phyloP scores from a whole-genome alignment of 106 monocot genomes.

The Cymbidium sinense region DNA sequence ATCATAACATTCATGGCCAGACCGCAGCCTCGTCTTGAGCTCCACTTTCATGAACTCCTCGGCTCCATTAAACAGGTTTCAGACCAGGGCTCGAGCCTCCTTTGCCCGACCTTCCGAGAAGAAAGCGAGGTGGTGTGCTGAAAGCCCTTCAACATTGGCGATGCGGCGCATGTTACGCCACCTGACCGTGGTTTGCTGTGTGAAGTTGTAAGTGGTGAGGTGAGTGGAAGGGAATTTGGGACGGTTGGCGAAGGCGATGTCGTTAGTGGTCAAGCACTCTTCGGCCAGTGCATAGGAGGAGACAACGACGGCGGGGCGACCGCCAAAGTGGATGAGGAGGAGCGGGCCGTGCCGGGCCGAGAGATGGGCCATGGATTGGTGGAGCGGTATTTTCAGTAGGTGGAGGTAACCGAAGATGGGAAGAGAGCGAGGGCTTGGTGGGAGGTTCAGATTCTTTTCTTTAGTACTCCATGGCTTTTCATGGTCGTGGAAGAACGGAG shows the following conservation, averaged over 20 bases:
- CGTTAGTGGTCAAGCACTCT: constrained; percentile 14
- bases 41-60: too few species aligned
- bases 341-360: constrained; percentile 6
- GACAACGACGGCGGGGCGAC: constrained; percentile 6
- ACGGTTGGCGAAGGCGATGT: constrained; percentile 4
- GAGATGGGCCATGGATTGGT: constrained; percentile 12
- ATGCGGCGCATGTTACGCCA: constrained; percentile 4
- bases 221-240: too few species aligned
- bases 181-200: not conserved
- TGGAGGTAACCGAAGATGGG: too few species aligned
- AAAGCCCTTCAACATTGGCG: not conserved
- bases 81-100: not conserved
- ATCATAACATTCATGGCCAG: constrained; percentile 20
- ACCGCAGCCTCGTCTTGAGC: constrained; percentile 13
- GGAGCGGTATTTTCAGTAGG: constrained; percentile 14
- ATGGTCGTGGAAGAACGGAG: too few species aligned
- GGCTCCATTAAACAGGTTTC: not conserved
- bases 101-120: not conserved
- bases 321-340: constrained; percentile 7
- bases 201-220: not conserved
- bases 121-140: not conserved
- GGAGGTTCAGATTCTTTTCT: too few species aligned
- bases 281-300: not conserved
- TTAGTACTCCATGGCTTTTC: too few species aligned
- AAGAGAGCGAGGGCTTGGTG: too few species aligned